A percentile compares a stretch with the other conserved stretches of the same genome.
Evolutionary conservation across 148 eudicot genomes (phyloP).

Genomic region (Cornus kousa): DNA sequence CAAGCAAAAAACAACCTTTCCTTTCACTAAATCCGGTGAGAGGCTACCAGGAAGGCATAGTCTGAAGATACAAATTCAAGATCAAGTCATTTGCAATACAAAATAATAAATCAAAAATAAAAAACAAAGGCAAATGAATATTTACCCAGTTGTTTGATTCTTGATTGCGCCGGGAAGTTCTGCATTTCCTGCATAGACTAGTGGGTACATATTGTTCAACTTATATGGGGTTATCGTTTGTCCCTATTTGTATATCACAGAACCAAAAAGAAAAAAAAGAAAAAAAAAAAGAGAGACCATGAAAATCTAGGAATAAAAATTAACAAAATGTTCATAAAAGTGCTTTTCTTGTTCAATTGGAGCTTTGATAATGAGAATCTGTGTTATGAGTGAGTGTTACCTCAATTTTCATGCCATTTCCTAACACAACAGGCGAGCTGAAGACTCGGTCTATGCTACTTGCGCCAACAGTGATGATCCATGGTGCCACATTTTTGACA

Average conservation of each 20-base stretch:
- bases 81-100: not conserved
- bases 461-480: conserved; percentile 26
- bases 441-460: conserved; percentile 22
- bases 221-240: conserved; percentile 14
- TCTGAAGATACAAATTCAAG: conserved; percentile 6
- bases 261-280: not conserved
- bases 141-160: not conserved
- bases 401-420: conserved; percentile 19
- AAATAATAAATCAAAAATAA: not conserved
- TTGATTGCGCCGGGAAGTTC: conserved; percentile 1
- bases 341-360: not conserved
- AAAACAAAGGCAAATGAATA: not conserved
- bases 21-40: conserved; percentile 6
- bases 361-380: not conserved
- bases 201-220: not conserved
- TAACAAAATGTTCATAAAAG: not conserved
- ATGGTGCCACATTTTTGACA: conserved; percentile 19
- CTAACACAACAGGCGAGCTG: conserved; percentile 12
- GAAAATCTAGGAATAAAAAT: not conserved
- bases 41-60: conserved; percentile 13
- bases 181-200: conserved; percentile 17
- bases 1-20: conserved; percentile 20
- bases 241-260: conserved; percentile 1
- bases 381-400: not conserved
- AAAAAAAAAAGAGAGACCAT: no score